Evolutionary conservation across 225 moss, liverwort and hornwort genomes (phyloP), one percentile per base, ranked within the genome.

Genomic region (Anthoceros angustus): DNA sequence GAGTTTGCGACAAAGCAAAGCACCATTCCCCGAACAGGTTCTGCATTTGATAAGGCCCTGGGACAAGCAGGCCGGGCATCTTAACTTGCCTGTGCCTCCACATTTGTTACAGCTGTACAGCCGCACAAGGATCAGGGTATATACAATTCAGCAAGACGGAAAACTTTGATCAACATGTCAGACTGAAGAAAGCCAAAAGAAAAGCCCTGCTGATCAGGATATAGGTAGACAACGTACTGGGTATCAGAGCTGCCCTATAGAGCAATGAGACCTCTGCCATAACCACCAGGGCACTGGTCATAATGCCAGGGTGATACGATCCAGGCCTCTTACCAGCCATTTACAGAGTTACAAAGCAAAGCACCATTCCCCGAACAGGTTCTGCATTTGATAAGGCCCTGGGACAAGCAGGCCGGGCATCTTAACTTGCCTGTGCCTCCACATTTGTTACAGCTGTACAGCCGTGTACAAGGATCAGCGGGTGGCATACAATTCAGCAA

Each of bases 191-290:
- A 61, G 23, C 24, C 26, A 43, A 40, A 23, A 68, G 15, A 40
- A 50, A 9, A 63, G 18, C 8, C 25, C 63, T 25, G 14, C 15
- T 10, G 8, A 32, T 25, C 60, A 61, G 71, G 49, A 43, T 55
- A 18, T 23, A 18, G 23, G 55, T 20, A 23, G 32, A 15, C 62
- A 25, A 75, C 82, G 77, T 49, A 93, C 87, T 82, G 81, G 42
- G 85, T 77, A 67, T 95, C 91, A 68, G 91, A 88, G 70, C 95
- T 90, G 71, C 91, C 95, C 61, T 80, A 82, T 70, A 91, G 95
- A 18, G 95, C 91, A 61, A 88, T 75, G 38, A 91, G 82, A 66
- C 91, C 88, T 60, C 88, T 88, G 24, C 95, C 95, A 63, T 79
- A 68, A 70, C 95, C 91, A 40, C 21, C 73, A n/a, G 80, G 42